A percentile compares a stretch with the other conserved stretches of the same genome.
These are phyloP conservation scores for Psilocybe sp. DNA, from an alignment of 768 basidiomycete species.

Conservation along the genomic window DNA sequence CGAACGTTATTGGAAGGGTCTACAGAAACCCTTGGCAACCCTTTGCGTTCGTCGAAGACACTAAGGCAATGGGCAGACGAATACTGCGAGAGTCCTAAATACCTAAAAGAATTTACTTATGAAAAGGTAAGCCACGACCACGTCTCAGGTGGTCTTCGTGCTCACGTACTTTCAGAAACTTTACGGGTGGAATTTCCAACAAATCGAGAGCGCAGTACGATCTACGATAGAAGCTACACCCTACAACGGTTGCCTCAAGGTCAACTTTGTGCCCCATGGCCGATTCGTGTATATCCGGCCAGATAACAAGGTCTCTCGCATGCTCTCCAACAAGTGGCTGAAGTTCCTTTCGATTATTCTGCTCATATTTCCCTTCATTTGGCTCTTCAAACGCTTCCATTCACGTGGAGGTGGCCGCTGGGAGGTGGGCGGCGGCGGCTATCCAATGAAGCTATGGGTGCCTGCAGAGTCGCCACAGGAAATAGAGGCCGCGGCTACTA, in stretches of 20 bases:
- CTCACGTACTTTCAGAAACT: constrained; percentile 24
- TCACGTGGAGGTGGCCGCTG: constrained; percentile 67
- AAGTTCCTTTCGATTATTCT: constrained; percentile 66
- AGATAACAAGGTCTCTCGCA: constrained; percentile 60
- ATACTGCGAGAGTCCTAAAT: constrained; percentile 68
- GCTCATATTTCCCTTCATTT: constrained; percentile 76
- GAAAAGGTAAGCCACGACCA: constrained; percentile 44
- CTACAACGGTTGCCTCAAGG: constrained; percentile 42
- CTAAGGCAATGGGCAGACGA: constrained; percentile 81
- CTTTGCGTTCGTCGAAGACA: constrained; percentile 54
- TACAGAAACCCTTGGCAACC: constrained; percentile 9
- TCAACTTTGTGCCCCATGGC: constrained; percentile 47
- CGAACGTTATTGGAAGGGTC: constrained; percentile 9
- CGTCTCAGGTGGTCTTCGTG: neutral
- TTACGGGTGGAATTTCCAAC: constrained; percentile 47
- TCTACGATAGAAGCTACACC: constrained; percentile 42
- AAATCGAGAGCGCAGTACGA: constrained; percentile 34
- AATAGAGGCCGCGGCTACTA: neutral
- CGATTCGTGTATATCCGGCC: constrained; percentile 64
- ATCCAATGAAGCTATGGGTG: constrained; percentile 59
- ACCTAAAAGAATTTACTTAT: constrained; percentile 78
- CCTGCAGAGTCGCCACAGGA: constrained; percentile 22
- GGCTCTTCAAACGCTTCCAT: constrained; percentile 74
- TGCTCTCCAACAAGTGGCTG: constrained; percentile 70
- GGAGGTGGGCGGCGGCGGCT: constrained; percentile 75